Evolutionary conservation across 2,329 filamentous ascomycete species (phyloP).

Genomic region (Macrophomina tecta): DNA sequence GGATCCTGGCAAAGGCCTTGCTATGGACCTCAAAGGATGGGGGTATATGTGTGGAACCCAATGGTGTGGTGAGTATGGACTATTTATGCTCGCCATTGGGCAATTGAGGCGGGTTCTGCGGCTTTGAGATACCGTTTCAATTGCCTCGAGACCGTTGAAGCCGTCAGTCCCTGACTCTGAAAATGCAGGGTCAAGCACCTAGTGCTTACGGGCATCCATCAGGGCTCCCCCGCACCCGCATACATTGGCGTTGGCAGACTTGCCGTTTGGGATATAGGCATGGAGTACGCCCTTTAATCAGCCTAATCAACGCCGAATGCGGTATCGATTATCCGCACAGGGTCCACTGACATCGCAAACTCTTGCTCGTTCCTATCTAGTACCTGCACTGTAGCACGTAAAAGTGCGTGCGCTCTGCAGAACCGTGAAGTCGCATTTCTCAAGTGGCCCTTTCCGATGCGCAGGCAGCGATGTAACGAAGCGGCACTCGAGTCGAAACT

Average conservation of each 20-base stretch:
- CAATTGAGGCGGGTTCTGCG: not conserved
- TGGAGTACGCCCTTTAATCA: conserved; percentile 3
- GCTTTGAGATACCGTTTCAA: not conserved
- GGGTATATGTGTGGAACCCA: not conserved
- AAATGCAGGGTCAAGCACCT: not conserved
- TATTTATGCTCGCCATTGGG: not conserved
- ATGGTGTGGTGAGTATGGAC: not conserved
- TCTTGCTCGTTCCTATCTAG: no score
- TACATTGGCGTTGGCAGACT: not conserved
- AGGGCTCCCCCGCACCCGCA: not conserved
- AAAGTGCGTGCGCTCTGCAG: no score
- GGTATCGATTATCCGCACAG: not conserved
- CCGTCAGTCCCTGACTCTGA: not conserved
- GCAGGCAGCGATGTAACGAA: not conserved
- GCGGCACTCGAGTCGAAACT: not conserved
- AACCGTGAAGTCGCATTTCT: no score
- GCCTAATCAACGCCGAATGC: not conserved
- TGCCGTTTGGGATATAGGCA: not conserved
- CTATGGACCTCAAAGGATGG: not conserved
- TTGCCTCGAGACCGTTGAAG: not conserved
- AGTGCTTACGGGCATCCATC: not conserved
- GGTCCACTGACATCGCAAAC: not conserved
- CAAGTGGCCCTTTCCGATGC: not conserved
- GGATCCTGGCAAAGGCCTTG: not conserved
- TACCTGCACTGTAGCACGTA: no score